Base-by-base conservation (phyloP, 2,329 filamentous ascomycete species). In the Neofusicoccum umdonicola region DNA sequence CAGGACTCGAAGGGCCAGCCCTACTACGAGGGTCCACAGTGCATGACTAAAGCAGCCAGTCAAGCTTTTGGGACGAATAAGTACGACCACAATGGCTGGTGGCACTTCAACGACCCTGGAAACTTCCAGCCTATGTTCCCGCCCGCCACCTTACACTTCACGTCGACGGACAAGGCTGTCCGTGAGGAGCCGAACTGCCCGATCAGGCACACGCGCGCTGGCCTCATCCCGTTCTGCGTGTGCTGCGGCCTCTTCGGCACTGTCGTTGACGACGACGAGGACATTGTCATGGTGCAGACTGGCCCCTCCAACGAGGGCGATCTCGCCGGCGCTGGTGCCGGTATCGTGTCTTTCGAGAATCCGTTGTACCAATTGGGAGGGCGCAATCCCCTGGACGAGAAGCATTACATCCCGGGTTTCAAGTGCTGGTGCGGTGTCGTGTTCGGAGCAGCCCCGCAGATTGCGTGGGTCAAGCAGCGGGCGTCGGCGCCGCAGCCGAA, bases 61-160 rank as follows among this genome's bases (percentile, higher is more conserved):
- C 19, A 13, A 7, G 3, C 7, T 4, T 11, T 15, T 4, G 50
- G 50, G n/a, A 52, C 50, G 6, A 6, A 15, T 5, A 15, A 22
- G 42, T 60, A 47, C 42, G 13, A 27, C 3, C 41, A 62, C 19
- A 12, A 41, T 4, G 47, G 44, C 6, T 41, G 15, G 34, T 62
- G 58, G 58, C 4, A 27, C 15, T 51, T 62, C 31, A 62, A 62
- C 45, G 44, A 39, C 17, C 17, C 11, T 2, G 58, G 58, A 13
- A 62, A 62, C 45, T 51, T 27, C 58, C 58, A 39, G 12, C 58
- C 35, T 9, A 39, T 50, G 31, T 51, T 62, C 19, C 58, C 58
- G 6, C 58, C 58, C 15, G 35, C 22, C 11, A 11, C 12, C 7
- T 17, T 22, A 13, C 34, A n/a, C 4, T 62, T 62, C 19, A 31